Base-by-base conservation (phyloP, 2,329 filamentous ascomycete genomes). In the Botrytis aclada region DNA sequence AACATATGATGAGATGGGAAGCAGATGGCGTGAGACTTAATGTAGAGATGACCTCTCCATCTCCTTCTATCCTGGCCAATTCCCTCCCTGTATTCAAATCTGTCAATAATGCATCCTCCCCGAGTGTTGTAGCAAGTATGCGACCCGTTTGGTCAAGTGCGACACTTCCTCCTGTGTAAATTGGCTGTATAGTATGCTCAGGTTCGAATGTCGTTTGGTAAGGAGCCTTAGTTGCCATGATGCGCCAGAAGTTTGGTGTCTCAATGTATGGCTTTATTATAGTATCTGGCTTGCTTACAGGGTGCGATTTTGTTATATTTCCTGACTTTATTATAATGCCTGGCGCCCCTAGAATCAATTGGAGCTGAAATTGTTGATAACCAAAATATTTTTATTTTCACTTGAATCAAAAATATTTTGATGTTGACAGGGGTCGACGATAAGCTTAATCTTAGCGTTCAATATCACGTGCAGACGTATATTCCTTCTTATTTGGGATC, bases 161-260 rank as follows among this genome's bases (percentile, higher is more conserved):
- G 74, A 97, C 90, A 76, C 93, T 92, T 61, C 96, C 96, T 71
- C 96, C 96, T 2, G 95, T 97, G 81, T 96, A 98, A 67, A 98
- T 95, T 32, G 96, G 96, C 78, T 94, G 93, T 72, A 99, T 92
- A 65, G 94, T 93, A 79, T 92, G 90, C 76, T 88, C 88, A 73
- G 92, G 89, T 80, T 97, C 93, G 82, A 98, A 99, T 5, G 95
- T 97, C 73, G 94, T 98, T 86, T 94, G 97, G 78, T 88, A 85
- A 29, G 88, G 85, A 74, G 88, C 84, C 82, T 89, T 89, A 74
- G 84, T 87, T 72, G 89, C 87, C 89, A 92, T 89, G 72, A 74
- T 82, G 67, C 51, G 71, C 32, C 37, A 39, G 7, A 16, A 63
- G 41, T 22, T 65, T 32, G 12, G 37, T 69, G 32, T 16, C 67